Base-by-base conservation (phyloP, 345 rosid genomes). In the Salix dunnii region DNA sequence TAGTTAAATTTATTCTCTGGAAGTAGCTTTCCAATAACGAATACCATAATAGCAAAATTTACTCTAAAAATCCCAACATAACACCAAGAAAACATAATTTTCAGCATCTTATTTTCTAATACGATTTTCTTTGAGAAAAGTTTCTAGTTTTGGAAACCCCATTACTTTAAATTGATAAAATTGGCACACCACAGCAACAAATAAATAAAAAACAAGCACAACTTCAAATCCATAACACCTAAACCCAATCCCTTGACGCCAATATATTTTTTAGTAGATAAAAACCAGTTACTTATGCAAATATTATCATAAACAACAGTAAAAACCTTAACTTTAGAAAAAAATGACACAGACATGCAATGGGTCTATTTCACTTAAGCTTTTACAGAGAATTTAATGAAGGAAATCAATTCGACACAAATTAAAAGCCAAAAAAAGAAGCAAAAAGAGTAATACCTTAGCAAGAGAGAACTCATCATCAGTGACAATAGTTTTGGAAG, bases 391-490 rank as follows among this genome's bases (percentile, higher is more conserved):
- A 18, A 35, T 20, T 68, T 38, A 9, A 42, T 17, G 23, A 68
- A 33, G 31, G 9, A 33, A 17, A 28, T 3, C 2, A 72, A 72
- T 2, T 1, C 25, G 49, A n/a, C 5, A 18, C 28, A 20, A 36
- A 20, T 18, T 38, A 9, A 8, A 3, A 38, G 30, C 11, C 7
- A 7, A 31, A 73, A 42, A 40, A n/a, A 10, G 23, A 14, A 62
- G 12, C 18, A 40, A 7, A 40, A 65, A 27, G n/a, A 38, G 25
- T 13, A 40, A 35, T 13, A 93, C 98, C 95, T 94, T 91, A 68
- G 95, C 93, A 31, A 94, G 86, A 74, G 95, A 77, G 82, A 94
- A 89, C 76, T 87, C 98, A 17, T 90, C 91, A 64, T 94, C 98
- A 69, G 92, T 69, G 71, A 91, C 88, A 72, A 85, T 30, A 58